Conservation (phyloP, 495 filamentous ascomycete species). For the Penicillium cataractarum region DNA sequence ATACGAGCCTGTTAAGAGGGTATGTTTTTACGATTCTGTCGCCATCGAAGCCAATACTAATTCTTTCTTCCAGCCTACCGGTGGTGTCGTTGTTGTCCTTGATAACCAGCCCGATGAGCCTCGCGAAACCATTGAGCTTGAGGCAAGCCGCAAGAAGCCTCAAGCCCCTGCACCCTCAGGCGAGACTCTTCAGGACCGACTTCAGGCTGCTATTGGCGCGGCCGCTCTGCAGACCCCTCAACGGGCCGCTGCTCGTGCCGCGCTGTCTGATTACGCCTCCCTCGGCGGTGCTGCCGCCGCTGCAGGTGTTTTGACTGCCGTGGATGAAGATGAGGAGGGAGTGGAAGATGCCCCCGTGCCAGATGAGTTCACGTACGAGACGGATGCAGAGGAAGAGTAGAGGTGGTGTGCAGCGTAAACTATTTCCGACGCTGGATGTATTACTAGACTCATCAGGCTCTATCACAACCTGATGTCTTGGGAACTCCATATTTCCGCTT, state of each 20-base stretch:
- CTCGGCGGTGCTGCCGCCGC: conserved; percentile 67
- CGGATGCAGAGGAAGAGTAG: conserved; percentile 68
- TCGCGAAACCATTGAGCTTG: conserved; percentile 81
- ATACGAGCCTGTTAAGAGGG: conserved; percentile 95
- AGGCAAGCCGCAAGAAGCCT: conserved; percentile 72
- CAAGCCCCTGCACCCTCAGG: conserved; percentile 61
- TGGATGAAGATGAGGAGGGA: conserved; percentile 83
- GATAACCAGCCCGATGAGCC: conserved; percentile 81
- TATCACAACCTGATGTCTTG: conserved; percentile 33
- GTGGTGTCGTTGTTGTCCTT: conserved; percentile 87
- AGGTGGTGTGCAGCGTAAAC: conserved; percentile 25
- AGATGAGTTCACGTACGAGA: conserved; percentile 83
- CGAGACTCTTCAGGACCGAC: conserved; percentile 48
- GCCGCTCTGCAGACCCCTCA: conserved; percentile 45
- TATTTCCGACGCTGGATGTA: conserved; percentile 44
- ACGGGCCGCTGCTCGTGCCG: conserved; percentile 38
- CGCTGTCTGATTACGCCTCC: conserved; percentile 28
- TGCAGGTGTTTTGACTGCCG: conserved; percentile 77
- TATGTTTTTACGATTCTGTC: conserved; percentile 45
- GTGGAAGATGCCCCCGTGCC: conserved; percentile 81
- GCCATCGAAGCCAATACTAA: conserved; percentile 41
- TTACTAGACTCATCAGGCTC: conserved; percentile 50
- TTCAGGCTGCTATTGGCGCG: conserved; percentile 44
- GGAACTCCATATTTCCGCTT: conserved; percentile 18
- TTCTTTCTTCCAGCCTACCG: conserved; percentile 69